Percentiles rank a stretch among this genome's conserved stretches.
Conservation (phyloP, 257 asterid genomes). For the Ophiorrhiza pumila region DNA sequence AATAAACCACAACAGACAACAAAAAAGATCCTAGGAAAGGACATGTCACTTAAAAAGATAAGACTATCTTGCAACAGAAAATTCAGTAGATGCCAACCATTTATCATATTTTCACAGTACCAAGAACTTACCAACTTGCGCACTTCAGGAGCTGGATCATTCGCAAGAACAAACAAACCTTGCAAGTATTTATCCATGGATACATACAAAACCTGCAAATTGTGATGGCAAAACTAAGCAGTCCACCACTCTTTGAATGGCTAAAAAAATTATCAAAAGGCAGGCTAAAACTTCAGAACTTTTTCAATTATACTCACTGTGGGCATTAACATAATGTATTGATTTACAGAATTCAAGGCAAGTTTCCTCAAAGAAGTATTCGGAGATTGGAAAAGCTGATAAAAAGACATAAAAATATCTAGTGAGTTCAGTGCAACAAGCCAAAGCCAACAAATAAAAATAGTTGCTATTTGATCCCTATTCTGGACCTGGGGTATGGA, state of each 20-base stretch:
- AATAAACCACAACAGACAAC: neutral
- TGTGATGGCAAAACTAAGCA: constrained; percentile 6
- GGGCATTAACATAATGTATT: constrained; percentile 95
- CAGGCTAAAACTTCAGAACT: constrained; percentile 16
- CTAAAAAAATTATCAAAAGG: constrained; percentile 7
- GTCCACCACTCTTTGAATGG: neutral
- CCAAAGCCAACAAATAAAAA: neutral
- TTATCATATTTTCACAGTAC: neutral
- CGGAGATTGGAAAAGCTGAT: constrained; percentile 94
- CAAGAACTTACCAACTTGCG: constrained; percentile 77
- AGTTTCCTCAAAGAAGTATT: constrained; percentile 72
- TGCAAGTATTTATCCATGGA: constrained; percentile 89
- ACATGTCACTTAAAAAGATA: no score
- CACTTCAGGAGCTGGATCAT: constrained; percentile 75
- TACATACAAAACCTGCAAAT: constrained; percentile 52
- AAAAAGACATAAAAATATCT: constrained; percentile 13
- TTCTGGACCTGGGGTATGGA: neutral
- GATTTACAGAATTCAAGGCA: constrained; percentile 85
- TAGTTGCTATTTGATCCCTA: neutral
- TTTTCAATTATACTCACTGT: constrained; percentile 42
- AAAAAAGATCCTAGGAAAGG: neutral
- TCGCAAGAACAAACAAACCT: constrained; percentile 89
- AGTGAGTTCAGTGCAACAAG: constrained; percentile 8
- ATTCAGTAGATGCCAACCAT: neutral
- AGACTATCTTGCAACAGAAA: neutral